Base-by-base conservation (phyloP, 2,329 filamentous ascomycete genomes). In the Davidsoniella neocaledoniae region DNA sequence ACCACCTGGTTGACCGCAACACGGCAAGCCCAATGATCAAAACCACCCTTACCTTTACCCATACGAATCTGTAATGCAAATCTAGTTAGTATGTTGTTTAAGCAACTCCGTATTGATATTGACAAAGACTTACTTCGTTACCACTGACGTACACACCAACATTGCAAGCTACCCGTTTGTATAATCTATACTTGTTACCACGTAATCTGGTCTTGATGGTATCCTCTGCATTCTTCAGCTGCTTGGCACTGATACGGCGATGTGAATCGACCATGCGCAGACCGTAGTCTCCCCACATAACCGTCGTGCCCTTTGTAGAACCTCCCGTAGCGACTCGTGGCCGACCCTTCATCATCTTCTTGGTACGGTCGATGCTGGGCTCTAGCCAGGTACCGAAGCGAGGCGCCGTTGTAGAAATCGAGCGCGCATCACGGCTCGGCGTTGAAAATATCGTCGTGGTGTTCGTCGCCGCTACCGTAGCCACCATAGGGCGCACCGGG, bases 11-110 rank as follows among this genome's bases (percentile, higher is more conserved):
- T 94, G 47, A 96, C 86, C 7, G 86, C 79, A 57, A 96, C 80
- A 65, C 90, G 79, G 19, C 83, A 78, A 4, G 90, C 87, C 91
- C 91, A 98, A 62, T 94, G 86, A 63, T 98, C 91, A 62, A 98
- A 96, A 55, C 81, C 84, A 58, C 91, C 91, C 65, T 98, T 98
- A 67, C 91, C 91, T 68, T 96, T 98, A 64, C 91, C 91, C 93
- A 98, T 98, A 76, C 91, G 83, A 64, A 86, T 83, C 78, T 81
- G 56, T 48, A 49, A 42, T 81, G 56, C 48, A 49, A 42, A 48
- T 6, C 10, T 9, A 12, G 47, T 55, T 16, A 54, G 51, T 36
- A 58, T 47, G 43, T 17, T 16, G 12, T 45, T 33, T 10, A 36
- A 16, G 5, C 12, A 26, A 37, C 2, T 26, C 16, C 14, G 9